phyloP scores from a whole-genome alignment of 345 rosid species.

The Cochlearia excelsa region DNA sequence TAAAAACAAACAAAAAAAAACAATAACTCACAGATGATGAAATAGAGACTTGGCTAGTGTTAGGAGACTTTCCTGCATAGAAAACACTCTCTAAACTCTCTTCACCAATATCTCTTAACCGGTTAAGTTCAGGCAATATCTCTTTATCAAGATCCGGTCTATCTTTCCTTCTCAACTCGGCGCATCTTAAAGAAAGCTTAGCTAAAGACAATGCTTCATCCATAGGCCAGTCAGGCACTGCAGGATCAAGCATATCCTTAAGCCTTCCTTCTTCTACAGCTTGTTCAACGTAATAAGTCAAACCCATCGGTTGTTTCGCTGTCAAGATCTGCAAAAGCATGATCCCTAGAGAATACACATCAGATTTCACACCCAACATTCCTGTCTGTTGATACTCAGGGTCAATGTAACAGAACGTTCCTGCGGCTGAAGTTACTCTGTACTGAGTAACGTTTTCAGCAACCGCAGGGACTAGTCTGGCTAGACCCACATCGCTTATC shows the following conservation, averaged over 20 bases:
- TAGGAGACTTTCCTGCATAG: constrained; percentile 35
- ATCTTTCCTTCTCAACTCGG: constrained; percentile 84
- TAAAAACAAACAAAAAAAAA: neutral
- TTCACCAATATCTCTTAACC: constrained; percentile 62
- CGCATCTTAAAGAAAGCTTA: constrained; percentile 59
- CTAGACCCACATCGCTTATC: constrained; percentile 84
- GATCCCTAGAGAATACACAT: constrained; percentile 78
- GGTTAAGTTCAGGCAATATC: constrained; percentile 58
- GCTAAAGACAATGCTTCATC: constrained; percentile 61
- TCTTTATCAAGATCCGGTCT: constrained; percentile 79
- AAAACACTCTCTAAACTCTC: constrained; percentile 39
- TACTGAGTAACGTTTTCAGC: constrained; percentile 78
- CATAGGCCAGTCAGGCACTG: constrained; percentile 74
- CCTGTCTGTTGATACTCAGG: constrained; percentile 98
- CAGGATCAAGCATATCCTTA: constrained; percentile 60
- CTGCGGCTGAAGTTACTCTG: constrained; percentile 79
- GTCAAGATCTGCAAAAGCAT: constrained; percentile 79
- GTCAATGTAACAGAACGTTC: constrained; percentile 92
- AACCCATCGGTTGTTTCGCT: constrained; percentile 78
- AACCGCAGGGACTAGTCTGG: constrained; percentile 77
- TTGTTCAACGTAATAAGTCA: constrained; percentile 54
- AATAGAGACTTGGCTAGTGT: constrained; percentile 34
- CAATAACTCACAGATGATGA: constrained; percentile 45
- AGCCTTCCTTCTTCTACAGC: constrained; percentile 58
- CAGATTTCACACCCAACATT: constrained; percentile 87